Base-by-base conservation (phyloP, 73 alveolate species). In the Paramecium octaurelia region DNA sequence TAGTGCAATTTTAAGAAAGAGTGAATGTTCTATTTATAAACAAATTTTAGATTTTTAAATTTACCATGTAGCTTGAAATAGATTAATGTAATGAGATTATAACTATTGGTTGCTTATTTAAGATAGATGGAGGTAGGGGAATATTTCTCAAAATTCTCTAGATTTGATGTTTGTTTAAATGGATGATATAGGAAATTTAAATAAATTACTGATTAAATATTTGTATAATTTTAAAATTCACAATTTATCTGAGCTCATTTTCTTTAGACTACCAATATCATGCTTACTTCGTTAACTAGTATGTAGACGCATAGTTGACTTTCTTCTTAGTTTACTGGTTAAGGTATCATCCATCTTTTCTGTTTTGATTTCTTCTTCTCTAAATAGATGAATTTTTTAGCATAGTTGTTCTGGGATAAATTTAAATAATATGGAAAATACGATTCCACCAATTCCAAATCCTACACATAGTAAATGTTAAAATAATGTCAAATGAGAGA, bases 401-500 rank as follows among this genome's bases (percentile, higher is more conserved):
- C 86, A 89, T 23, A 89, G 8, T 31, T 23, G 2, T 23, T 89
- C 88, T 9, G 94, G 94, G 31, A 89, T 46, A 36, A 73, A 73
- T 29, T 89, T 89, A 43, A 89, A 40, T 11, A 89, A 34, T 46
- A 89, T 73, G 8, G 84, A 43, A 29, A 89, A 77, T 21, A 89
- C 34, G 6, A 89, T 48, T 34, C 85, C 58, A 18, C 94, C 90
- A 77, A 95, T 60, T 3, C 97, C 98, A 43, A 96, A 86, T 2
- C 71, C 93, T 3, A 88, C 88, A 85, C 99, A 97, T 48, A 94
- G 44, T 38, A 96, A 31, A 93, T 97, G 98, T 92, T 97, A 96
- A 38, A 83, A 44, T 21, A 69, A 27, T 42, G 93, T 93, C 59
- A 97, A 75, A 21, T 96, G 97, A 27, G 94, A 86, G 20, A 95